Base-by-base conservation (phyloP, 2,329 filamentous ascomycete species). In the Celoporthe dispersa region DNA sequence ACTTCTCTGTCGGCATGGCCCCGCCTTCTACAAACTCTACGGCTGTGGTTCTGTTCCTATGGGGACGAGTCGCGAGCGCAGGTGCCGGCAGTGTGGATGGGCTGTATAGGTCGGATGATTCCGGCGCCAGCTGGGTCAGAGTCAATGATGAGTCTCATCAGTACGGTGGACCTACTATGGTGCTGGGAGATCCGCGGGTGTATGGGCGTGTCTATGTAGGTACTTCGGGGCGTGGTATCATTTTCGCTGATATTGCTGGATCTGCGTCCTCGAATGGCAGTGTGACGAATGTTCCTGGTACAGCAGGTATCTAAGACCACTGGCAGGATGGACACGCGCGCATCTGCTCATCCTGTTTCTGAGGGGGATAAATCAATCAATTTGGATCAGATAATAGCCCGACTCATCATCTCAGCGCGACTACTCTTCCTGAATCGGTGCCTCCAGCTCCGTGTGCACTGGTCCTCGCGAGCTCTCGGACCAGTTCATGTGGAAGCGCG, bases 131-230 rank as follows among this genome's bases (percentile, higher is more conserved):
- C 31, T 68, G 67, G 67, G 60, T 59, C 16, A 64, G 67, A 12
- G 61, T 68, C 61, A 68, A 68, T 22, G 67, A 68, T 44, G 67
- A 41, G 8, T 37, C 44, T 9, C 67, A 68, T 22, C 67, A 64
- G 60, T 68, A 68, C 28, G 67, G 67, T 7, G 67, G 67, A 8
- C 67, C 67, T 4, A 59, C 33, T 22, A 31, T 68, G 60, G 64
- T 68, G 1, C 51, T 68, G 35, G 67, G 67, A 33, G 67, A 68
- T 19, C 67, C 67, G 9, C 55, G 67, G 19, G 67, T 68, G 9
- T 68, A 68, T 16, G 67, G 67, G 3, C 44, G 67, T 12, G 67
- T 68, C 12, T 68, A 60, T 35, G 64, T 68, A 5, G 67, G 67
- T 11, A 68, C 67, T 0, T 28, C 28, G 4, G 67, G 67, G 8